These are phyloP conservation scores for Fagus sylvatica DNA, from an alignment of 306 rosid species.

Conservation along the genomic window DNA sequence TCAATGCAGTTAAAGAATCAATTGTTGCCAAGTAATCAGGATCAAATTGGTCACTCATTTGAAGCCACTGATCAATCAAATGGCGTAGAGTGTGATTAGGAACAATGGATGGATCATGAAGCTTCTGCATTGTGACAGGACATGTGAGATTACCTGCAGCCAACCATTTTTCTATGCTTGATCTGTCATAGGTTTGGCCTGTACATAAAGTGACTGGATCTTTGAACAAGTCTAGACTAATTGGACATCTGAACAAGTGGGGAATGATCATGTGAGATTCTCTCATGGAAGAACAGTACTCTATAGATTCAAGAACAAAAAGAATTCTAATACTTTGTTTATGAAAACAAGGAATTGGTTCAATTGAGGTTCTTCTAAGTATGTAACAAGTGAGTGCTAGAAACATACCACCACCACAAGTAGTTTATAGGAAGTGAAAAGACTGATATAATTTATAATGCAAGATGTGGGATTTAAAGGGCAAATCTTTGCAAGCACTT, in stretches of 20 bases:
- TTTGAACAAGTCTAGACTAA: slow-evolving; percentile 74
- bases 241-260: slow-evolving; percentile 76
- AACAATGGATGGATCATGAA: slow-evolving; percentile 67
- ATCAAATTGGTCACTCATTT: slow-evolving; percentile 39
- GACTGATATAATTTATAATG: neutral
- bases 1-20: slow-evolving; percentile 49
- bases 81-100: slow-evolving; percentile 85
- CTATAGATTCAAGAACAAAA: slow-evolving; percentile 4
- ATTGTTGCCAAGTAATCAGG: slow-evolving; percentile 36
- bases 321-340: neutral
- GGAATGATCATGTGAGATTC: slow-evolving; percentile 62
- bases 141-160: slow-evolving; percentile 79
- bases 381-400: neutral
- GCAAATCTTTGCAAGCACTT: neutral
- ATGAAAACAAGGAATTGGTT: neutral
- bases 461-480: neutral
- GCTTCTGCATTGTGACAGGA: slow-evolving; percentile 95
- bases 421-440: neutral
- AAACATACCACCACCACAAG: neutral
- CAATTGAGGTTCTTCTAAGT: neutral
- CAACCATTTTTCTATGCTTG: slow-evolving; percentile 78
- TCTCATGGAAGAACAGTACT: slow-evolving; percentile 39
- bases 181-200: slow-evolving; percentile 87
- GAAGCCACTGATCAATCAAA: slow-evolving; percentile 72
- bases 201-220: slow-evolving; percentile 85